A percentile compares a stretch with the other conserved stretches of the same genome.
Evolutionary conservation across 1,284 basidiomycete species (phyloP).

Genomic region (Paramarasmius palmivorus): DNA sequence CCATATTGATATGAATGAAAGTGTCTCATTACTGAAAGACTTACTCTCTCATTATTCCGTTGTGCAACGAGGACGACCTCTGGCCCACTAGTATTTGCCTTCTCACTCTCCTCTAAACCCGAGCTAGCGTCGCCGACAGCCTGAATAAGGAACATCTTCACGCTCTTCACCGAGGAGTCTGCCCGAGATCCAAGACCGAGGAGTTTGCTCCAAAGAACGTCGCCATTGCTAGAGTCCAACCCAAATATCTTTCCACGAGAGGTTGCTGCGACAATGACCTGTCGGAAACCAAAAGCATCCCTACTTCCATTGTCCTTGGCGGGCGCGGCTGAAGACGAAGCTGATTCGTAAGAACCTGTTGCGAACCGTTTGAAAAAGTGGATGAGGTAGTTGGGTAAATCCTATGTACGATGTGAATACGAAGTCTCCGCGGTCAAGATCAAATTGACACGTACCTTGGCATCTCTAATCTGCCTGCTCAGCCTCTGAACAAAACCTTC

Average conservation of each 20-base stretch:
- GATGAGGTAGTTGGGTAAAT: slow-evolving; percentile 70
- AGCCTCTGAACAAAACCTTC: slow-evolving; percentile 63
- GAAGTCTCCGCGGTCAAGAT: no score
- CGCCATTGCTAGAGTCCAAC: slow-evolving; percentile 78
- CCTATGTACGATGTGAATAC: slow-evolving; percentile 37
- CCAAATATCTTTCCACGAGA: slow-evolving; percentile 79
- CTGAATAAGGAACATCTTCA: slow-evolving; percentile 57
- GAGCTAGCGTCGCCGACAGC: slow-evolving; percentile 51
- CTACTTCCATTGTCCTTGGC: slow-evolving; percentile 25
- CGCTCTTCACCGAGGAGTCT: slow-evolving; percentile 53
- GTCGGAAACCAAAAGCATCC: slow-evolving; percentile 81
- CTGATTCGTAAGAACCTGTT: slow-evolving; percentile 67
- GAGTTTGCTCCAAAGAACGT: slow-evolving; percentile 75
- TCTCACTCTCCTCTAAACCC: slow-evolving; percentile 12
- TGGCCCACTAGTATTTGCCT: slow-evolving; percentile 27
- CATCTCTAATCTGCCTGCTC: slow-evolving; percentile 61
- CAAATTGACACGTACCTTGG: slow-evolving; percentile 46
- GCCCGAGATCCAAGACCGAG: slow-evolving; percentile 64
- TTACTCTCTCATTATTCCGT: slow-evolving; percentile 59
- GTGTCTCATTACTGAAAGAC: slow-evolving; percentile 23
- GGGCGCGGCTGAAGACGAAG: slow-evolving; percentile 40
- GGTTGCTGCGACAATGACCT: slow-evolving; percentile 79
- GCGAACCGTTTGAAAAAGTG: slow-evolving; percentile 75
- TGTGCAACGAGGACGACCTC: slow-evolving; percentile 66
- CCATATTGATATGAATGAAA: slow-evolving; percentile 5